These are phyloP conservation scores for Phoma sp. DNA, from an alignment of 2,329 filamentous ascomycete species.

Conservation along the genomic window DNA sequence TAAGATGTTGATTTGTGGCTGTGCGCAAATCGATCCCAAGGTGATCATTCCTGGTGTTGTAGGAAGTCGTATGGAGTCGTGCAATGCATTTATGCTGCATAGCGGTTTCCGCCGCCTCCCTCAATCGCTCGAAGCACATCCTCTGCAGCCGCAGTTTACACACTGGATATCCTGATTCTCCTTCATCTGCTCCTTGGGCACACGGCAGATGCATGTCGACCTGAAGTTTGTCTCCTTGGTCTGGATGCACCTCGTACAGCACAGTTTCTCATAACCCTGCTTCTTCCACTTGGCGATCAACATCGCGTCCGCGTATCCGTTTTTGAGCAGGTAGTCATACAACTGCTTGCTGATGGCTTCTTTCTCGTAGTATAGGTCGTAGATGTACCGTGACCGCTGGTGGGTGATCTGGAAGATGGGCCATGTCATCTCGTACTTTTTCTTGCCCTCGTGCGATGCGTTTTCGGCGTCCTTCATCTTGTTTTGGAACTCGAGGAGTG, in stretches of 20 bases:
- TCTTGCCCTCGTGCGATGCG: constrained; percentile 76
- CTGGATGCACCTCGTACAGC: constrained; percentile 94
- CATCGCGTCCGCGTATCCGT: constrained; percentile 92
- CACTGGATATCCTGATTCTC: constrained; percentile 91
- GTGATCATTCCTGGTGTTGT: neutral
- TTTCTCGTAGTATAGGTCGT: constrained; percentile 97
- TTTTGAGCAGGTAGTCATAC: constrained; percentile 97
- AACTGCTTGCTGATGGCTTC: constrained; percentile 91
- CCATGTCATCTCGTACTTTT: constrained; percentile 94
- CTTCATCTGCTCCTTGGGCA: constrained; percentile 87
- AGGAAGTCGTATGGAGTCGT: neutral
- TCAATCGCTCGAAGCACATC: constrained; percentile 85
- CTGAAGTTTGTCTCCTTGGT: constrained; percentile 99
- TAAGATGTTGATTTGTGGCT: neutral
- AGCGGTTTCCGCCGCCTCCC: too few species aligned
- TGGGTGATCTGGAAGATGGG: constrained; percentile 97
- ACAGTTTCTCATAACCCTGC: constrained; percentile 97
- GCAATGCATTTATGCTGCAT: neutral
- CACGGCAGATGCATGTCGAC: constrained; percentile 94
- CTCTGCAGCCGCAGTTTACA: constrained; percentile 91
- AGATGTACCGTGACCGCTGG: constrained; percentile 91
- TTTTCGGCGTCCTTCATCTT: constrained; percentile 97
- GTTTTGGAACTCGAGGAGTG: constrained; percentile 83
- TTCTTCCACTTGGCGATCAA: constrained; percentile 99
- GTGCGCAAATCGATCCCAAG: neutral